Conservation (phyloP, 2,329 filamentous ascomycete species). For the Aspergillus awamori region DNA sequence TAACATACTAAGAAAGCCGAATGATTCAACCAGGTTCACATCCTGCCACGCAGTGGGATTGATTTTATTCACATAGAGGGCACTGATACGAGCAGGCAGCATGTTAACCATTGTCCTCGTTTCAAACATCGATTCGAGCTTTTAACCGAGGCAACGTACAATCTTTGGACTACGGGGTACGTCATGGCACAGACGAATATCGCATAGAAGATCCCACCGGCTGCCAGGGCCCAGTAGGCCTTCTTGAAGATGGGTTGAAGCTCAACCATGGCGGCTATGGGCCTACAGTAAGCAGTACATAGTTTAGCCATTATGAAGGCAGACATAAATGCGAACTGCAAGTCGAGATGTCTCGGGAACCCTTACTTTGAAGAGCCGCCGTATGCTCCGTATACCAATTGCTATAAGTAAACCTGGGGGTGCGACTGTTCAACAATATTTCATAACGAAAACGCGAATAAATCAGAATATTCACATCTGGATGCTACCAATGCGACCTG, state of each 20-base stretch:
- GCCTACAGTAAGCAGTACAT: background rate
- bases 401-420: background rate
- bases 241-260: constrained; percentile 53
- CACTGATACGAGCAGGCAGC: constrained; percentile 52
- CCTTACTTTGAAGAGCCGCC: background rate
- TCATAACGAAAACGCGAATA: background rate
- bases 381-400: background rate
- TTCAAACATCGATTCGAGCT: background rate
- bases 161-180: constrained; percentile 73
- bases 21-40: constrained; percentile 74
- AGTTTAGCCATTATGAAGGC: background rate
- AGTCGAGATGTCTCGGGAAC: background rate
- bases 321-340: background rate
- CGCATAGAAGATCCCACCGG: constrained; percentile 66
- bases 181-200: constrained; percentile 67
- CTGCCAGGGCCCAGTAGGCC: constrained; percentile 60
- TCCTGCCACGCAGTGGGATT: constrained; percentile 73
- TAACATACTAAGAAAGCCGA: constrained; percentile 79
- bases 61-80: constrained; percentile 80
- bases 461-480: background rate
- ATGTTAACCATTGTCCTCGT: background rate
- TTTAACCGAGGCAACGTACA: constrained; percentile 58
- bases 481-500: background rate
- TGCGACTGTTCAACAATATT: background rate
- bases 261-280: constrained; percentile 34